These are phyloP conservation scores for Candida sojae DNA, from an alignment of 1,139 yeast species.

Conservation along the genomic window DNA sequence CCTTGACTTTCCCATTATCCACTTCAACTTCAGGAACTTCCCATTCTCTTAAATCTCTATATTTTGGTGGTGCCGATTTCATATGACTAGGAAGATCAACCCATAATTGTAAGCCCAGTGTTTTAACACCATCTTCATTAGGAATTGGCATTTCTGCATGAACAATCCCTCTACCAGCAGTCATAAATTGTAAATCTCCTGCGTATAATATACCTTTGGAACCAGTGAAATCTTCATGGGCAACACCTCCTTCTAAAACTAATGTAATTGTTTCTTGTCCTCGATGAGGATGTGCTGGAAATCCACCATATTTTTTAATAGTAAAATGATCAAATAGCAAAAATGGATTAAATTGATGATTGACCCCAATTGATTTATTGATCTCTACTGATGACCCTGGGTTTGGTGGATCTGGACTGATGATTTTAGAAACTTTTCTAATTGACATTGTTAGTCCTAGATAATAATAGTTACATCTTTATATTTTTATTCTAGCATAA, in stretches of 20 bases:
- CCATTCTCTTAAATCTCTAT: conserved; percentile 70
- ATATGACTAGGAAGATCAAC: conserved; percentile 78
- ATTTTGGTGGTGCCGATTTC: conserved; percentile 73
- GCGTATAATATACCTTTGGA: conserved; percentile 73
- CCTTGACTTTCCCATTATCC: conserved; percentile 66
- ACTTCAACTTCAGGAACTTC: conserved; percentile 68
- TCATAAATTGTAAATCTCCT: conserved; percentile 93
- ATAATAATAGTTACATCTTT: not conserved
- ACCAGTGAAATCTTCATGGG: conserved; percentile 93
- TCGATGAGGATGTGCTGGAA: conserved; percentile 92
- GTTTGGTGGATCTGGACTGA: conserved; percentile 3
- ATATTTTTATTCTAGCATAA: not conserved
- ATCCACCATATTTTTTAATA: conserved; percentile 57
- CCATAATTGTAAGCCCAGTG: conserved; percentile 86
- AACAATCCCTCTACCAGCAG: conserved; percentile 88
- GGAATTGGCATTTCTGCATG: conserved; percentile 84
- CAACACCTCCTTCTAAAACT: conserved; percentile 71
- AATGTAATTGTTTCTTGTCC: conserved; percentile 90
- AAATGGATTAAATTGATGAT: conserved; percentile 77
- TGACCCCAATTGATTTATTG: conserved; percentile 3
- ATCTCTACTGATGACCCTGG: conserved; percentile 3
- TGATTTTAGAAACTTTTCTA: conserved; percentile 2
- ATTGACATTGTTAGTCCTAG: not conserved
- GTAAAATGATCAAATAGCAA: conserved; percentile 70
- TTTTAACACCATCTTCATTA: conserved; percentile 54